These are phyloP conservation scores for Alloascoidea hylecoeti DNA, from an alignment of 805 yeast genomes.

Conservation along the genomic window DNA sequence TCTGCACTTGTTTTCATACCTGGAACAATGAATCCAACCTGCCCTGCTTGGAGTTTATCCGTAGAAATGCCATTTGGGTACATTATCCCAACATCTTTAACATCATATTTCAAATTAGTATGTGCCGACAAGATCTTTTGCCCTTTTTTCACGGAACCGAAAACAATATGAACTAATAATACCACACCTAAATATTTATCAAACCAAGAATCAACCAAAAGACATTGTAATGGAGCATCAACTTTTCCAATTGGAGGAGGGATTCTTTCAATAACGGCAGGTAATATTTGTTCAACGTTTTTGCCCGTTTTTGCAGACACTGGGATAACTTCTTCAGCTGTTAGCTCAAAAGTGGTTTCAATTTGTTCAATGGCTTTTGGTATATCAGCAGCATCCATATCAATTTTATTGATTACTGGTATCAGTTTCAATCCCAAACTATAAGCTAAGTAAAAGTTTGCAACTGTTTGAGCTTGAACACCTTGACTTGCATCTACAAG, in stretches of 20 bases:
- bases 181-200: constrained; percentile 89
- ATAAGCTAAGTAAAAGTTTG: constrained; percentile 84
- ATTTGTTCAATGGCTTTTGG: constrained; percentile 73
- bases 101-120: constrained; percentile 64
- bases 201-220: constrained; percentile 96
- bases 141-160: constrained; percentile 67
- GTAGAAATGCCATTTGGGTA: constrained; percentile 73
- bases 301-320: constrained; percentile 89
- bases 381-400: constrained; percentile 77
- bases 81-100: constrained; percentile 91
- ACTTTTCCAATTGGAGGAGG: constrained; percentile 59
- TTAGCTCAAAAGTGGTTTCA: constrained; percentile 71
- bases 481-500: constrained; percentile 94
- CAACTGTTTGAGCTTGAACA: constrained; percentile 97
- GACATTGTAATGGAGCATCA: constrained; percentile 45
- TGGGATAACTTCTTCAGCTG: constrained; percentile 57
- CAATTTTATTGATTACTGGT: constrained; percentile 88
- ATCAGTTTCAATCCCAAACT: constrained; percentile 69
- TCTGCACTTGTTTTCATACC: constrained; percentile 85
- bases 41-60: constrained; percentile 65
- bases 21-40: constrained; percentile 88
- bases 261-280: constrained; percentile 68
- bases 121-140: constrained; percentile 67
- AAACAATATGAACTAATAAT: constrained; percentile 69
- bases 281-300: constrained; percentile 67